Evolutionary conservation across 768 basidiomycete species (phyloP), one percentile per base, ranked within the genome.

Genomic region (Xerocomellus amylosporus): DNA sequence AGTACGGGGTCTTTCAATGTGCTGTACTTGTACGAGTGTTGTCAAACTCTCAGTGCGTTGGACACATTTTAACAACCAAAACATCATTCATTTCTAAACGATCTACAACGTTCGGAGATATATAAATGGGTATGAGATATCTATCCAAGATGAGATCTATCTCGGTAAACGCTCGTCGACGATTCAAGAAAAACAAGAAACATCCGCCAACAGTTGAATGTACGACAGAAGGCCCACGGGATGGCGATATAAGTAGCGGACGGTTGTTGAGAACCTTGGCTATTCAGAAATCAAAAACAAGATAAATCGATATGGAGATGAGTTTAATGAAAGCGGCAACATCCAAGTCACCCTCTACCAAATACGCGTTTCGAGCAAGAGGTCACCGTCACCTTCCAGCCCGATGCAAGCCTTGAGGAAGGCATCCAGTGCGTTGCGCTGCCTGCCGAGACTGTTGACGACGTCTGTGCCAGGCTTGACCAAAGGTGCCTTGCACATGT

Each of bases 401-500:
- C 93, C 93, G 49, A 95, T 75, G 74, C 93, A 97, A 38, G 93
- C 93, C 82, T 95, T 96, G 67, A 97, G 79, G 85, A 96, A 97
- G 39, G 80, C 75, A 72, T 96, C 94, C 53, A 98, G 84, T 9
- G 92, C 96, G 57, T 93, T 91, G 68, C 96, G 86, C 79, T 99
- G 96, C 70, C 95, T 85, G 74, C 87, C 88, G 60, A 98, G 82
- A 61, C 87, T 89, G 84, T 99, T 99, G 74, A 98, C 88, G 62
- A 98, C 93, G 63, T 91, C 90, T 36, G 88, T 88, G 51, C 86
- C 90, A 62, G 90, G 91, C 79, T 95, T 95, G 74, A 95, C 93
- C 66, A 95, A 84, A n/a, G 93, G 93, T 0, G 93, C 94, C 80
- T 97, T 97, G 75, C 96, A 86, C 93, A 98, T 96, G 81, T 95